A percentile compares a stretch with the other conserved stretches of the same genome.
Evolutionary conservation across 2,329 filamentous ascomycete species (phyloP).

Genomic region (Bertia moriformis): DNA sequence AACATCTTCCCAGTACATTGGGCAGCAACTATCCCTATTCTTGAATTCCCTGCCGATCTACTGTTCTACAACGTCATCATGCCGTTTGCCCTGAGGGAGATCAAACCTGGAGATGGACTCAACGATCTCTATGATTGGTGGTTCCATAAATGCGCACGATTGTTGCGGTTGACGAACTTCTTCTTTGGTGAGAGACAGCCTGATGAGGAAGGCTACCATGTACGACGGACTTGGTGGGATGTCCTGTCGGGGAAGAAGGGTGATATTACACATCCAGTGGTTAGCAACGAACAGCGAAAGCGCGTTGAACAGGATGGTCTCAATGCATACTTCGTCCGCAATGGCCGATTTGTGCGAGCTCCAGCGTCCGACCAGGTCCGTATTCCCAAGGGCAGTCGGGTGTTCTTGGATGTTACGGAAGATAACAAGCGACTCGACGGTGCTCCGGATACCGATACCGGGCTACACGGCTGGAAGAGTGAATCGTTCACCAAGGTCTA

Average conservation of each 20-base stretch:
- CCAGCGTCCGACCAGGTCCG: slow-evolving; percentile 90
- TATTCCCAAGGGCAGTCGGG: slow-evolving; percentile 67
- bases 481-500: slow-evolving; percentile 59
- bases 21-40: slow-evolving; percentile 77
- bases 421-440: slow-evolving; percentile 52
- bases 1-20: slow-evolving; percentile 81
- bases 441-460: slow-evolving; percentile 35
- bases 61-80: slow-evolving; percentile 96
- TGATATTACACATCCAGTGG: slow-evolving; percentile 31
- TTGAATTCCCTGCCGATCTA: slow-evolving; percentile 88
- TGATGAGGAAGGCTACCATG: slow-evolving; percentile 66
- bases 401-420: slow-evolving; percentile 66
- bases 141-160: slow-evolving; percentile 74
- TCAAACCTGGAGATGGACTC: slow-evolving; percentile 72
- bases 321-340: slow-evolving; percentile 34
- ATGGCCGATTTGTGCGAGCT: slow-evolving; percentile 78
- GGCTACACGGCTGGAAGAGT: slow-evolving; percentile 35
- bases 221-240: slow-evolving; percentile 25
- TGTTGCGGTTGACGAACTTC: slow-evolving; percentile 75
- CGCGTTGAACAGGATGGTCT: slow-evolving; percentile 27
- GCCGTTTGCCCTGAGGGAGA: slow-evolving; percentile 69
- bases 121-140: slow-evolving; percentile 88
- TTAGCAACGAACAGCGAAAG: slow-evolving; percentile 41
- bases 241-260: slow-evolving; percentile 29
- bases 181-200: slow-evolving; percentile 70